Percentiles rank a stretch among this genome's conserved stretches.
These are phyloP conservation scores for Raffaelea ambrosiae DNA, from an alignment of 2,329 filamentous ascomycete species.

Conservation along the genomic window DNA sequence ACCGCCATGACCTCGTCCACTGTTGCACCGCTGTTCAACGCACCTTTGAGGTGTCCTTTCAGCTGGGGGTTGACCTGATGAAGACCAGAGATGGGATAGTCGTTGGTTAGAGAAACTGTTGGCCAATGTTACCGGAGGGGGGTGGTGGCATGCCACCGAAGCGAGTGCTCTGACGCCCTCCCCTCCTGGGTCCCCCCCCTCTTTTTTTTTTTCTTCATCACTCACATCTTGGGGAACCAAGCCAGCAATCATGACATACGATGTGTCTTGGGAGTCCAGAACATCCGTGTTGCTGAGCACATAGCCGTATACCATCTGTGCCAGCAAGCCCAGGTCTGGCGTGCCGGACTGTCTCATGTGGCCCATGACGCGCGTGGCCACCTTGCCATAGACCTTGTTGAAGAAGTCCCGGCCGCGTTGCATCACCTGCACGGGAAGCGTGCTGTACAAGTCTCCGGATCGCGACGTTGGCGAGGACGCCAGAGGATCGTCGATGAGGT, in stretches of 20 bases:
- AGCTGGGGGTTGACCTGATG: constrained; percentile 40
- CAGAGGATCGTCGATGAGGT: constrained; percentile 30
- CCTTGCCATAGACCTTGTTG: constrained; percentile 38
- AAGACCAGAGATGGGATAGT: background rate
- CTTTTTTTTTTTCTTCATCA: no score
- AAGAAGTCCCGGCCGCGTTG: constrained; percentile 38
- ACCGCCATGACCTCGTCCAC: constrained; percentile 40
- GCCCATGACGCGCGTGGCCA: constrained; percentile 36
- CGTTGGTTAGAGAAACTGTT: background rate
- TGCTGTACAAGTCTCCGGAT: constrained; percentile 27
- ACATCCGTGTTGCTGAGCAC: constrained; percentile 38
- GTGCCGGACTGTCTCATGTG: constrained; percentile 40
- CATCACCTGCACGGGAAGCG: constrained; percentile 25
- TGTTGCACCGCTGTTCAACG: constrained; percentile 39
- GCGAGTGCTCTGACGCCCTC: no score
- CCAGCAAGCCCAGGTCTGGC: constrained; percentile 38
- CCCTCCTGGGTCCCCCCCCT: no score
- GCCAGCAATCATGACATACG: constrained; percentile 40
- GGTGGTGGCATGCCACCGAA: no score
- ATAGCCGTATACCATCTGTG: constrained; percentile 39
- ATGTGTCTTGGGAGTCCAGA: constrained; percentile 37
- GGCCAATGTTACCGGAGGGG: no score
- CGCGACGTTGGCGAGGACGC: constrained; percentile 29
- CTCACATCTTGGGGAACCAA: constrained; percentile 43
- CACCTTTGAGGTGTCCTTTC: constrained; percentile 43